Base-by-base conservation (phyloP, 768 basidiomycete genomes). In the Hypsizygus marmoreus region DNA sequence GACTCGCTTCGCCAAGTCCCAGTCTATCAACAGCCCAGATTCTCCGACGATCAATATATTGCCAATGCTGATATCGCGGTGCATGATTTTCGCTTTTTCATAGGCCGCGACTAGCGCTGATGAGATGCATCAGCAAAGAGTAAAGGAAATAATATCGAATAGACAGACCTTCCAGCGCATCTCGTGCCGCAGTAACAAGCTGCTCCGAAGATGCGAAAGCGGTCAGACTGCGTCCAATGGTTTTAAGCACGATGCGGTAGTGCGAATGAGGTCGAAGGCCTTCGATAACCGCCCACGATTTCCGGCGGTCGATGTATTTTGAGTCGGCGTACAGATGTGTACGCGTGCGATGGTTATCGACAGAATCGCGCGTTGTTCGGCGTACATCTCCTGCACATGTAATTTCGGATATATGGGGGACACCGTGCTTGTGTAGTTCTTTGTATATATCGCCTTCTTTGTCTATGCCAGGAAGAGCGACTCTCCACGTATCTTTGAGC, bases 41-140 rank as follows among this genome's bases (percentile, higher is more conserved):
- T n/a, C n/a, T n/a, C n/a, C n/a, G n/a, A n/a, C n/a, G n/a, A n/a
- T n/a, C n/a, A 37, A 6, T 12, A 37, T 2, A n/a, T 58, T 17
- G 49, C 56, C 25, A 42, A 47, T 24, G 10, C 35, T 22, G n/a
- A 37, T 37, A 20, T 41, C 31, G n/a, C 20, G 51, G 29, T 50
- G 42, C 41, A 44, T 6, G 32, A 35, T 19, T 38, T 51, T 51
- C 43, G 49, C 46, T 40, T 54, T 47, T 26, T 23, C 48, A 43
- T 14, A 33, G 16, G 23, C 32, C 11, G 38, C 23, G 3, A 4
- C 25, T 24, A 20, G 20, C 29, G 30, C 19, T 23, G 16, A 43
- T 8, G 20, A 14, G 20, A 36, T n/a, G n/a, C n/a, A n/a, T n/a
- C n/a, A n/a, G 8, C 20, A 23, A 1, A 20, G n/a, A 36, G 17